phyloP scores from a whole-genome alignment of 345 rosid genomes.

The Cardamine chenopodiifolia region DNA sequence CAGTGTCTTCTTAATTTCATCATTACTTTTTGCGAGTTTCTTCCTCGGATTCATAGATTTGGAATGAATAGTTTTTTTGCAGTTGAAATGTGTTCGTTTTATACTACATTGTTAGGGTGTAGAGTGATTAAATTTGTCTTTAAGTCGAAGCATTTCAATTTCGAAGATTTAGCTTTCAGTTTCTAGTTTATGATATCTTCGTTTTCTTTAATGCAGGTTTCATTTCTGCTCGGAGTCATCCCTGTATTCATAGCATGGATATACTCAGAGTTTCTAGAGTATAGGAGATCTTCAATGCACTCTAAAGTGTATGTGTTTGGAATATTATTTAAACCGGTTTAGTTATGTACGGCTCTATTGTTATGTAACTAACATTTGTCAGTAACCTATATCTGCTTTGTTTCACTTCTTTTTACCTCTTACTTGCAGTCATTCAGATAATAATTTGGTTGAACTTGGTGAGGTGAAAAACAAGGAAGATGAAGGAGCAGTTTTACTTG shows the following conservation, averaged over 20 bases:
- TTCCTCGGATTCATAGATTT: slow-evolving; percentile 14
- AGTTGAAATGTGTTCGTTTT: slow-evolving; percentile 1
- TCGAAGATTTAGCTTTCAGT: background rate
- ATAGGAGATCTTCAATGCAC: slow-evolving; percentile 57
- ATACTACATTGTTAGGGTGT: slow-evolving; percentile 4
- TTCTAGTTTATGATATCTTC: background rate
- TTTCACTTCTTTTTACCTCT: no score
- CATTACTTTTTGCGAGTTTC: background rate
- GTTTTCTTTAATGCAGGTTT: slow-evolving; percentile 58
- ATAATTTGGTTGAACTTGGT: slow-evolving; percentile 75
- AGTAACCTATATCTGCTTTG: no score
- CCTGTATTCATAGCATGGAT: slow-evolving; percentile 86
- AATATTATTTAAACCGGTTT: background rate
- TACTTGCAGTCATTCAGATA: slow-evolving; percentile 85
- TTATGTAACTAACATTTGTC: background rate
- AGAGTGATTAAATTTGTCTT: background rate
- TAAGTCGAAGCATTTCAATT: background rate
- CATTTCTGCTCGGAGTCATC: slow-evolving; percentile 81
- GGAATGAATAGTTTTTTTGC: background rate
- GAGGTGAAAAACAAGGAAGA: slow-evolving; percentile 69
- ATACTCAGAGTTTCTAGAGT: slow-evolving; percentile 79
- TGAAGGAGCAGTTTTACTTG: slow-evolving; percentile 79
- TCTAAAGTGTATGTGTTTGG: slow-evolving; percentile 72
- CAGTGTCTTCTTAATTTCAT: slow-evolving; percentile 9
- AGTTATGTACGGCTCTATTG: background rate